Conservation (phyloP, 179 eudicot genomes). For the Gypsophila paniculata region DNA sequence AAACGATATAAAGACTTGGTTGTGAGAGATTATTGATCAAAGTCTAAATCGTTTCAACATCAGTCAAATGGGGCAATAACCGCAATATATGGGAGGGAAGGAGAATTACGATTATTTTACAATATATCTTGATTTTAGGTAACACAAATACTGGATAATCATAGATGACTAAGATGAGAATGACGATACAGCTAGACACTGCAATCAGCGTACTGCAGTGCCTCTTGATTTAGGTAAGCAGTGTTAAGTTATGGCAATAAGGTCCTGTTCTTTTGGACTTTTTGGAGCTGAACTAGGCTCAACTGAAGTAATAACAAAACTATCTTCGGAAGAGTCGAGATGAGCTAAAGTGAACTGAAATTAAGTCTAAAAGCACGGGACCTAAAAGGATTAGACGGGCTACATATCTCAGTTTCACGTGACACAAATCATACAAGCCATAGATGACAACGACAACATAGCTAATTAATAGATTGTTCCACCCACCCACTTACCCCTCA, state of each 20-base stretch:
- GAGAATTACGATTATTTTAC: neutral
- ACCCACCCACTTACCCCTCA: neutral
- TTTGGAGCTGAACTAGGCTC: too few species aligned
- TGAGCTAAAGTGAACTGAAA: too few species aligned
- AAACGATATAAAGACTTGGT: neutral
- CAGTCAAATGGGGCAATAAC: too few species aligned
- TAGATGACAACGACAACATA: neutral
- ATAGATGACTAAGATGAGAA: neutral
- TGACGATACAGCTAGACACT: neutral
- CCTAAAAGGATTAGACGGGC: too few species aligned
- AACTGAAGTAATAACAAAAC: too few species aligned
- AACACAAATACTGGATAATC: slow-evolving; percentile 5
- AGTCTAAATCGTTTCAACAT: too few species aligned
- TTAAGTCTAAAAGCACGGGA: neutral
- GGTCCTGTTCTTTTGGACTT: too few species aligned
- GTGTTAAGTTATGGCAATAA: neutral
- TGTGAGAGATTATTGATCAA: neutral
- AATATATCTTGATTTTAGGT: neutral
- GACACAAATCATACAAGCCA: too few species aligned
- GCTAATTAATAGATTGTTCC: neutral
- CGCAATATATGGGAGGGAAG: too few species aligned
- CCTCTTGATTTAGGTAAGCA: neutral
- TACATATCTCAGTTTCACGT: too few species aligned
- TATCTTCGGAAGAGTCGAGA: too few species aligned
- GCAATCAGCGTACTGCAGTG: neutral